These are phyloP conservation scores for Colletotrichum somersetense DNA, from an alignment of 2,329 filamentous ascomycete species.

Conservation along the genomic window DNA sequence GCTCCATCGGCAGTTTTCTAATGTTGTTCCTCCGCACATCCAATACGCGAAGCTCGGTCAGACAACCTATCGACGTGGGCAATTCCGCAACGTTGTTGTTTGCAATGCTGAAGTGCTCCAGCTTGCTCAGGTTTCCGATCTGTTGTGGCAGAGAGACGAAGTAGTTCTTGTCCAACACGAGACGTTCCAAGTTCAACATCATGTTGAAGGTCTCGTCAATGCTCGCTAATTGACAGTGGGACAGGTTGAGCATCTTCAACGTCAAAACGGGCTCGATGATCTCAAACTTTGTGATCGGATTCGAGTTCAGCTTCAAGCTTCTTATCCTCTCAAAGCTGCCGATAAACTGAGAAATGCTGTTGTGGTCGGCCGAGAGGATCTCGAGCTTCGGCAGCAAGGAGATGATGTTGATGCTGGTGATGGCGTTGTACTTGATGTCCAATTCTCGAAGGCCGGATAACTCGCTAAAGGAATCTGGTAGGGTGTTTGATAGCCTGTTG, in stretches of 20 bases:
- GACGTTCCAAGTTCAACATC: conserved; percentile 86
- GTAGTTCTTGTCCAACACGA: conserved; percentile 94
- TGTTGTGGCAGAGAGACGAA: conserved; percentile 90
- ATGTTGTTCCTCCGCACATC: conserved; percentile 96
- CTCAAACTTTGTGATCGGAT: conserved; percentile 94
- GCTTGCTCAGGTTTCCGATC: conserved; percentile 83
- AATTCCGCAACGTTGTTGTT: conserved; percentile 89
- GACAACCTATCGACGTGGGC: conserved; percentile 87
- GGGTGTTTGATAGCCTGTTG: conserved; percentile 83
- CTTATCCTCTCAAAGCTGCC: conserved; percentile 89
- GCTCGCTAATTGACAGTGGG: conserved; percentile 89
- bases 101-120: conserved; percentile 94
- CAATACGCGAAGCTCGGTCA: conserved; percentile 85
- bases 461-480: conserved; percentile 80
- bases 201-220: conserved; percentile 91
- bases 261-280: conserved; percentile 82
- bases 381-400: conserved; percentile 88
- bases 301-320: conserved; percentile 90
- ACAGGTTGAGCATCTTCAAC: conserved; percentile 87
- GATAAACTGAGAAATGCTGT: conserved; percentile 89
- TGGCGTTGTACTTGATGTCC: conserved; percentile 92
- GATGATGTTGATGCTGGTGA: conserved; percentile 89
- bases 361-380: conserved; percentile 91
- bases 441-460: conserved; percentile 86
- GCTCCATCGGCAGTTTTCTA: conserved; percentile 85